These are phyloP conservation scores for Fusarium napiforme DNA, from an alignment of 2,329 filamentous ascomycete species.

Conservation along the genomic window DNA sequence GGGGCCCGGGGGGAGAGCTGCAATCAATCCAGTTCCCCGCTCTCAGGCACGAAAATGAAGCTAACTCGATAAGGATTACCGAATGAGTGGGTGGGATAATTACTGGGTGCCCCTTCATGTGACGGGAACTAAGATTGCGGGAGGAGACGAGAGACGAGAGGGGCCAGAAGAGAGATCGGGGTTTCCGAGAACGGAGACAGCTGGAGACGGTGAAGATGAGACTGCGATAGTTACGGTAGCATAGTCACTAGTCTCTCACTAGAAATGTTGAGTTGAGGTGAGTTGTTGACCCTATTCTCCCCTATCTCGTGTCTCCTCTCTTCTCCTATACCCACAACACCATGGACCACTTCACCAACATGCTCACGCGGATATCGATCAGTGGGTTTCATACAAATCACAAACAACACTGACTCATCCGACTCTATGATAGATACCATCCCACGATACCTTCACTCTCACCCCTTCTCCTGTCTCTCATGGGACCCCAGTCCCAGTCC, in stretches of 20 bases:
- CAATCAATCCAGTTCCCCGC: constrained; percentile 7
- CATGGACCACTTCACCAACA: background rate
- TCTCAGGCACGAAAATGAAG: constrained; percentile 14
- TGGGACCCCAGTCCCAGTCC: background rate
- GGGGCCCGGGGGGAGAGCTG: too few relatives aligned
- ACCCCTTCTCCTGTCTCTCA: background rate
- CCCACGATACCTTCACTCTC: background rate
- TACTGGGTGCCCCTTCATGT: constrained; percentile 4
- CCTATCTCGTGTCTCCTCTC: background rate
- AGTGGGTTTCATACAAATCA: background rate
- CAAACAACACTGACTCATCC: constrained; percentile 8
- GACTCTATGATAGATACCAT: background rate
- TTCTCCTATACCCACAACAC: constrained; percentile 12
- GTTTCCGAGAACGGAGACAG: constrained; percentile 18
- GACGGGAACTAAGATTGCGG: constrained; percentile 24
- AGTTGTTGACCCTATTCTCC: constrained; percentile 3
- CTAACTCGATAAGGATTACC: constrained; percentile 3
- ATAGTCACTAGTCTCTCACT: background rate
- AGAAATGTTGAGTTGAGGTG: background rate
- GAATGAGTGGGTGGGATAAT: background rate
- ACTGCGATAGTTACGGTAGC: background rate
- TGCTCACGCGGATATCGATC: background rate
- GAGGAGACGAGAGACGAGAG: background rate
- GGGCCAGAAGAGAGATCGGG: background rate
- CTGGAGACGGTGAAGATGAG: background rate